These are phyloP conservation scores for Corylus avellana DNA, from an alignment of 306 rosid species.

Conservation along the genomic window DNA sequence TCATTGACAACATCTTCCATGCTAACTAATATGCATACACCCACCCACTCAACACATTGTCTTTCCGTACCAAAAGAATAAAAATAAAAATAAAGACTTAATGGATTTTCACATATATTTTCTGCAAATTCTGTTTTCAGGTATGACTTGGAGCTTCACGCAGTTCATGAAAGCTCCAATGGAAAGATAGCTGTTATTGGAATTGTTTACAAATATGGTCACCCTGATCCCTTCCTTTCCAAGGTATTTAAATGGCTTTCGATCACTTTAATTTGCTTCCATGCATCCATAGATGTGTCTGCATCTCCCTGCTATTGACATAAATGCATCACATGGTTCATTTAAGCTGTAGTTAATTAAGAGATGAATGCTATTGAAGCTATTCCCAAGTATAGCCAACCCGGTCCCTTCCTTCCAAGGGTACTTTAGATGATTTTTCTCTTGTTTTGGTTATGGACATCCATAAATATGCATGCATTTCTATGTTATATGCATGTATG, in stretches of 20 bases:
- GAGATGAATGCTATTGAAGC: background rate
- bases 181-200: constrained; percentile 59
- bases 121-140: constrained; percentile 31
- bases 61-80: background rate
- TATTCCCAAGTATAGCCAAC: background rate
- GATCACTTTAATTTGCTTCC: background rate
- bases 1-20: background rate
- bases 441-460: background rate
- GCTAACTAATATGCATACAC: background rate
- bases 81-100: too few species aligned
- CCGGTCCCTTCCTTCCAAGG: too few species aligned
- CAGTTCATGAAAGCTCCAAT: constrained; percentile 45
- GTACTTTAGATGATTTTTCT: background rate
- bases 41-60: background rate
- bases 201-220: constrained; percentile 58
- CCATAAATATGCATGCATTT: background rate
- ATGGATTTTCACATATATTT: background rate
- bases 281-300: background rate
- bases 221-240: constrained; percentile 59
- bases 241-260: constrained; percentile 42
- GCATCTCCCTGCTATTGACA: background rate
- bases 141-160: constrained; percentile 63
- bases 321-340: background rate
- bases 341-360: background rate
- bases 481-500: background rate